Base-by-base conservation (phyloP, 2,329 filamentous ascomycete genomes). In the Thermothelomyces thermophilus region DNA sequence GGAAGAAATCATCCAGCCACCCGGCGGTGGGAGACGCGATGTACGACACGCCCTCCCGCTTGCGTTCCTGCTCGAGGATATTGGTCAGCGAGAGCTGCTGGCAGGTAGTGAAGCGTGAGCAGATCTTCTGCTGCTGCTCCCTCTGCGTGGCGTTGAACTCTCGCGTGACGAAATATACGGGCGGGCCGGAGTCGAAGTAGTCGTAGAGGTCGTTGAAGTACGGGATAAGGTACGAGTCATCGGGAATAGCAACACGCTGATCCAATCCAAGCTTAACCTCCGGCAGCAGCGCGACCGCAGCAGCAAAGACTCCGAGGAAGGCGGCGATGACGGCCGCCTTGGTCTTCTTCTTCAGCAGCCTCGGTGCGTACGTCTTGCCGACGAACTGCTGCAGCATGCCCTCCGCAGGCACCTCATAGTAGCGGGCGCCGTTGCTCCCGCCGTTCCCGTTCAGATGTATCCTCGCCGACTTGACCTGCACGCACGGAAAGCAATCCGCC, bases 161-260 rank as follows among this genome's bases (percentile, higher is more conserved):
- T 17, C 84, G 82, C 2, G 90, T 89, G 40, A 98, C 89, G 66
- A 98, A 98, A 67, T 97, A 98, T 7, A 98, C 90, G 0, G 93
- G 93, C 42, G 93, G 91, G 0, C 93, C 94, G 14, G 83, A 84
- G 53, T 90, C 87, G 60, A 97, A 86, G 65, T 98, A 98, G 52
- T 83, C 82, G 65, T 96, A 95, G 26, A 98, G 73, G 64, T 98
- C 93, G 62, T 97, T 90, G 69, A 98, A 98, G 68, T 95, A 98
- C 9, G 86, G 82, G 55, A 98, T 95, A 44, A 98, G 74, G 65
- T 98, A 98, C 1, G 91, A 97, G 61, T 88, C 90, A 56, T 87
- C 87, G 0, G 93, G 93, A 51, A 98, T 86, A 10, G 93, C 93
- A 48, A 96, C 91, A 16, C 93, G 83, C 69, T 98, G 93, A 63